Evolutionary conservation across 2,329 filamentous ascomycete species (phyloP), one percentile per base, ranked within the genome.

Genomic region (Pseudogymnoascus sp.): DNA sequence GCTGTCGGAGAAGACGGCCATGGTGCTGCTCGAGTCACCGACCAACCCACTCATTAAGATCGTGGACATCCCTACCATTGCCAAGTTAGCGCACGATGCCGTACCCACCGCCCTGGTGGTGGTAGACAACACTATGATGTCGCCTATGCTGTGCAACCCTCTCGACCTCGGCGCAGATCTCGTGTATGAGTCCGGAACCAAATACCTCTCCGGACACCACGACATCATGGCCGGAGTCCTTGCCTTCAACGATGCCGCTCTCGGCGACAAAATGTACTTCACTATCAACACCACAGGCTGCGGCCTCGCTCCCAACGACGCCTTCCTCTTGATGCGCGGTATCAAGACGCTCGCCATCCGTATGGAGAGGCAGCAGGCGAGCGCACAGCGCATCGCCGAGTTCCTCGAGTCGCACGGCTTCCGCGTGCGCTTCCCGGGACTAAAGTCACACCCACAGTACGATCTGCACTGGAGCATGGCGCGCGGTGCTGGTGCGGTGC

Each of bases 31-130:
- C 25, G 94, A 99, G 76, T 96, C 92, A 0, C 94, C 95, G 2
- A 99, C 94, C 29, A 99, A 99, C 77, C 95, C 94, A 5, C 79
- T 99, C 58, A 97, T 99, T 81, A 99, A 99, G 79, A 92, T 99
- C 68, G 92, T 95, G 70, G 94, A 99, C 74, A 89, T 99, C 64
- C 83, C 88, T 3, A 81, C 85, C 21, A 95, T 99, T 68, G 86
- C 94, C 12, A 80, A 82, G 39, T 78, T 88, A 17, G 84, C 89
- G 0, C 94, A 97, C 74, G 85, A 87, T 38, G 84, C 84, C 59
- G 96, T 94, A 74, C 80, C 88, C 6, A 84, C 84, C 65, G 89
- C 91, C 27, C 79, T 97, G 41, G 92, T 99, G 13, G 86, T 92
- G 1, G 94, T 97, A 27, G 94, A 99, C 77, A 99, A 99, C 79